Evolutionary conservation across 768 basidiomycete genomes (phyloP).

Genomic region (Termitomyces heimii): DNA sequence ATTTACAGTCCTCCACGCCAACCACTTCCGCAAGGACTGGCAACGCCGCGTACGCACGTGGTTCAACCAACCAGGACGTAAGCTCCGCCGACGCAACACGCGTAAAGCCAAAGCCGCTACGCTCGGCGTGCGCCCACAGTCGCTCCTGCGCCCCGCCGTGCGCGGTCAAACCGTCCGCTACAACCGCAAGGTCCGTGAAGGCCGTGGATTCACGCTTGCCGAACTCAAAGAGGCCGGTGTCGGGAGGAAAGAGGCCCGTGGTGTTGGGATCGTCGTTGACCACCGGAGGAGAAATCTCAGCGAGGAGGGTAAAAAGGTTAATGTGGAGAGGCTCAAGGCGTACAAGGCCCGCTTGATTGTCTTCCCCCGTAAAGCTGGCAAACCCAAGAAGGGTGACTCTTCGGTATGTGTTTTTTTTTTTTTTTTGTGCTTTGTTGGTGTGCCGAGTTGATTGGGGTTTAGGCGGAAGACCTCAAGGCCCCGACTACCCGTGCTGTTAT

Average conservation of each 20-base stretch:
- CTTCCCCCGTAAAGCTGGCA: conserved; percentile 94
- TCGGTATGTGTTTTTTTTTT: conserved; percentile 48
- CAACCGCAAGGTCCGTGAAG: conserved; percentile 96
- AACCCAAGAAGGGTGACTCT: conserved; percentile 95
- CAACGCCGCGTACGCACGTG: conserved; percentile 93
- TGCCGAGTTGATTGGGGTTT: background rate
- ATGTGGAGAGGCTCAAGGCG: conserved; percentile 88
- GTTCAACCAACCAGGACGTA: conserved; percentile 99
- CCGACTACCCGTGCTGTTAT: conserved; percentile 63
- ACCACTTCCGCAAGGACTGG: conserved; percentile 99
- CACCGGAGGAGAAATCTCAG: conserved; percentile 94
- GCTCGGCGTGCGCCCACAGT: conserved; percentile 88
- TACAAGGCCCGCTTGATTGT: conserved; percentile 93
- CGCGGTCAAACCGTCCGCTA: conserved; percentile 95
- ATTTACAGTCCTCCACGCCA: conserved; percentile 86
- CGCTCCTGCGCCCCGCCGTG: conserved; percentile 93
- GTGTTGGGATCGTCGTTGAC: conserved; percentile 93
- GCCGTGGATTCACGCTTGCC: conserved; percentile 90
- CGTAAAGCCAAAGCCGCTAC: conserved; percentile 87
- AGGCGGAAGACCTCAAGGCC: conserved; percentile 82
- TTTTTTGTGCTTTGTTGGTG: background rate
- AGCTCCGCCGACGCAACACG: conserved; percentile 89
- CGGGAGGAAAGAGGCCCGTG: conserved; percentile 86
- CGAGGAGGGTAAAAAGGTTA: conserved; percentile 94
- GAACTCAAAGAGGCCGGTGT: conserved; percentile 97